Base-by-base conservation (phyloP, 176 grass and related monocot genomes). In the Metroxylon sagu region DNA sequence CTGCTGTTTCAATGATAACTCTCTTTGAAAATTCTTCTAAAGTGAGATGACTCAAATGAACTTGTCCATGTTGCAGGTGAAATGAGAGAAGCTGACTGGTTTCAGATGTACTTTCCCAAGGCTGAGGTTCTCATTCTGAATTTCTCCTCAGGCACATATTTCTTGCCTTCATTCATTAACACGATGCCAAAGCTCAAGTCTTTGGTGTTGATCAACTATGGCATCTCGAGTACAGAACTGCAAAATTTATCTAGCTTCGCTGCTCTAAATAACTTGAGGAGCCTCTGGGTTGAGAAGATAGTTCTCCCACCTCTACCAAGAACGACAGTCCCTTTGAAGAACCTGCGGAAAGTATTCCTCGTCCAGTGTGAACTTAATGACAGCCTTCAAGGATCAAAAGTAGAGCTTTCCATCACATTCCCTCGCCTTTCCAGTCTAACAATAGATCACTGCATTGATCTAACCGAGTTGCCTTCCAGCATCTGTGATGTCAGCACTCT, bases 31-130 rank as follows among this genome's bases (percentile, higher is more conserved):
- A 7, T 43, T 14, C 35, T 43, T 43, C 35, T 63, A 14, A 18
- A 23, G 2, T 14, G 21, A 29, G 16, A 68, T 48, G 18, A 55
- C 29, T 66, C 18, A 26, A 39, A 8, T 54, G n/a, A 50, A 25
- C 31, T 19, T 39, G 19, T 62, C 18, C 72, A 52, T 64, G 68
- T 16, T 79, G 12, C 82, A 98, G 94, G 82, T 81, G 94, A 89
- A 62, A 98, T 93, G 88, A 89, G 89, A 75, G 84, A 93, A 79
- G 76, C 84, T 21, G 84, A 98, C 70, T 98, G 94, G 94, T 93
- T 83, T 61, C 63, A 92, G 62, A 93, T 93, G 94, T 69, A 74
- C 71, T 93, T 98, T 67, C 88, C 88, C 25, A 89, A 98, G 61
- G 85, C 94, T 26, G 94, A 98, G 73, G 94, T 98, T 58, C 88